Percentiles rank a stretch among this genome's conserved stretches.
phyloP scores from a whole-genome alignment of 257 asterid genomes.

The Anisodus tanguticus region DNA sequence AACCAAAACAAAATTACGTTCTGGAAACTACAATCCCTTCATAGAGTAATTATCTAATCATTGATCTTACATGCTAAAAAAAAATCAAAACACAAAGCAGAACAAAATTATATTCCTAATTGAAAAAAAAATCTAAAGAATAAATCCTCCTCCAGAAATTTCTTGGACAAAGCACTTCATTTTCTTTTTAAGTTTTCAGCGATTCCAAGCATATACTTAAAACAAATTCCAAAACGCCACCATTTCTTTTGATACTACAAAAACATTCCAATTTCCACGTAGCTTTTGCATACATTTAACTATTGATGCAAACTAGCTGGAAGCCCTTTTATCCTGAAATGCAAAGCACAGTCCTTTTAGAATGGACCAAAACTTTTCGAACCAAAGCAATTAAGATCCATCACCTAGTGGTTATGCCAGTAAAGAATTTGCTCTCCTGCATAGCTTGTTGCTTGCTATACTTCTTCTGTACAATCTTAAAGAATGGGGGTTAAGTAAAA shows the following conservation, averaged over 20 bases:
- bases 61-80: neutral
- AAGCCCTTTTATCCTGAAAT: neutral
- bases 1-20: too few relatives aligned
- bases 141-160: neutral
- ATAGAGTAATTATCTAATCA: neutral
- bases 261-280: neutral
- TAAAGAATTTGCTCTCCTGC: neutral
- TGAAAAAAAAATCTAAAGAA: neutral
- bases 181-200: neutral
- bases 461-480: slow-evolving; percentile 52
- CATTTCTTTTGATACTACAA: neutral
- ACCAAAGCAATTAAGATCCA: slow-evolving; percentile 36
- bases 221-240: neutral
- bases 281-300: neutral
- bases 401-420: slow-evolving; percentile 27
- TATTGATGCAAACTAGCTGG: slow-evolving; percentile 21
- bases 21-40: neutral
- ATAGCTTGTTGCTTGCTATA: slow-evolving; percentile 41
- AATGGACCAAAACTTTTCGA: slow-evolving; percentile 43
- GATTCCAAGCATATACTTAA: neutral
- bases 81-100: neutral
- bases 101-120: neutral
- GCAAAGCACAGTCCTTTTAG: neutral
- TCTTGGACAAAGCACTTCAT: neutral
- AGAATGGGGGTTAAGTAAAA: slow-evolving; percentile 41